phyloP scores from a whole-genome alignment of 495 filamentous ascomycete genomes.

The Melanomma pulvis-pyrius region DNA sequence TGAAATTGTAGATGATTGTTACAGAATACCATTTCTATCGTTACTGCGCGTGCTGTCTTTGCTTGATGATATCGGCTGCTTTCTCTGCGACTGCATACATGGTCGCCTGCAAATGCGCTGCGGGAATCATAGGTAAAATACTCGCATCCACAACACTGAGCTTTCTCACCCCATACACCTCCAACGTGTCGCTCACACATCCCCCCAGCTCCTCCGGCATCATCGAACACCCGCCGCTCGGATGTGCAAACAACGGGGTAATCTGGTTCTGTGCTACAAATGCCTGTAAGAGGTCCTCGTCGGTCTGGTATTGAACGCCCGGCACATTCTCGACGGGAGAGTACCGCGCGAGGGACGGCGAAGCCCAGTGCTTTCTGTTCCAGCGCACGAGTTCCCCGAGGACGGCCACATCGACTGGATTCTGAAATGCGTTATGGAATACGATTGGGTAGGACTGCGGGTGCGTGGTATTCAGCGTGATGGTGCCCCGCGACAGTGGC shows the following conservation, averaged over 20 bases:
- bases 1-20: too few relatives aligned
- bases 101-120: constrained; percentile 23
- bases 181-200: constrained; percentile 25
- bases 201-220: constrained; percentile 35
- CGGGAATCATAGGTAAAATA: constrained; percentile 33
- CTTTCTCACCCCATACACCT: constrained; percentile 34
- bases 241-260: constrained; percentile 11
- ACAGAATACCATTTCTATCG: too few relatives aligned
- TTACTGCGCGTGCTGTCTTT: too few relatives aligned
- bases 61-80: constrained; percentile 30
- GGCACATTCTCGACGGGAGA: constrained; percentile 26
- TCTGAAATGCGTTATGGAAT: constrained; percentile 19
- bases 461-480: constrained; percentile 30
- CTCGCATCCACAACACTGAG: constrained; percentile 36
- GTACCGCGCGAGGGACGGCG: constrained; percentile 1
- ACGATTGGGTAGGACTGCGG: constrained; percentile 26
- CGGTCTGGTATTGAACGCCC: constrained; percentile 23
- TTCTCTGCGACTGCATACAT: constrained; percentile 38
- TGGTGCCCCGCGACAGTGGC: constrained; percentile 25
- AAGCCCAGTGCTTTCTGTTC: constrained; percentile 6
- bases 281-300: constrained; percentile 18
- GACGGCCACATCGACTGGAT: constrained; percentile 24
- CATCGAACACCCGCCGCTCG: constrained; percentile 22
- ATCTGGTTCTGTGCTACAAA: not conserved
- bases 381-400: constrained; percentile 7